Evolutionary conservation across 31 red algal species (phyloP).

Genomic region (Endocladia muricata): DNA sequence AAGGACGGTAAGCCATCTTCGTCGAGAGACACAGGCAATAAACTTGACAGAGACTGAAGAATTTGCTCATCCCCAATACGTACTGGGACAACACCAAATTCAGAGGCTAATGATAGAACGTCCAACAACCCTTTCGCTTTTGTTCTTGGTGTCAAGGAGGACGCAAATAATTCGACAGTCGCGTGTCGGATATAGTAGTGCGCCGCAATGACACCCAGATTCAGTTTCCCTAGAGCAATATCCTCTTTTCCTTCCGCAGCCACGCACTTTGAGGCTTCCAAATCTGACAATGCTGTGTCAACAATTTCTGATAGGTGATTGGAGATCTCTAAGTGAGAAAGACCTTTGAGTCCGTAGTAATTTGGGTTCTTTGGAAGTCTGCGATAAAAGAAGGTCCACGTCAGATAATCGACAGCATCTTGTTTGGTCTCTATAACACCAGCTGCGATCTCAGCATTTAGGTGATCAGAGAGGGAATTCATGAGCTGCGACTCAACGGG

Average conservation of each 20-base stretch:
- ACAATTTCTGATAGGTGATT: conserved; percentile 84
- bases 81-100: conserved; percentile 70
- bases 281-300: conserved; percentile 68
- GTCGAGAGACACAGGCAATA: conserved; percentile 34
- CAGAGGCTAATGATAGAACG: conserved; percentile 74
- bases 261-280: conserved; percentile 82
- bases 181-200: conserved; percentile 85
- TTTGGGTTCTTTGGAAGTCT: conserved; percentile 86
- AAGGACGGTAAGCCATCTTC: conserved; percentile 32
- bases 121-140: conserved; percentile 71
- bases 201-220: conserved; percentile 86
- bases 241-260: conserved; percentile 73
- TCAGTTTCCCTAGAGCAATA: conserved; percentile 54
- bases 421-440: conserved; percentile 84
- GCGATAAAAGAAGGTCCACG: conserved; percentile 97
- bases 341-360: conserved; percentile 75
- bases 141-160: conserved; percentile 61
- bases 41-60: conserved; percentile 28
- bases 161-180: conserved; percentile 84
- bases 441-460: conserved; percentile 89
- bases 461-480: conserved; percentile 65
- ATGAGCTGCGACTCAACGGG: conserved; percentile 83
- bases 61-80: conserved; percentile 76
- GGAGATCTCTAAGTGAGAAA: conserved; percentile 62
- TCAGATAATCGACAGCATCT: conserved; percentile 89